Conservation (phyloP, 1,284 basidiomycete species). For the Fomitiporia mediterranea region DNA sequence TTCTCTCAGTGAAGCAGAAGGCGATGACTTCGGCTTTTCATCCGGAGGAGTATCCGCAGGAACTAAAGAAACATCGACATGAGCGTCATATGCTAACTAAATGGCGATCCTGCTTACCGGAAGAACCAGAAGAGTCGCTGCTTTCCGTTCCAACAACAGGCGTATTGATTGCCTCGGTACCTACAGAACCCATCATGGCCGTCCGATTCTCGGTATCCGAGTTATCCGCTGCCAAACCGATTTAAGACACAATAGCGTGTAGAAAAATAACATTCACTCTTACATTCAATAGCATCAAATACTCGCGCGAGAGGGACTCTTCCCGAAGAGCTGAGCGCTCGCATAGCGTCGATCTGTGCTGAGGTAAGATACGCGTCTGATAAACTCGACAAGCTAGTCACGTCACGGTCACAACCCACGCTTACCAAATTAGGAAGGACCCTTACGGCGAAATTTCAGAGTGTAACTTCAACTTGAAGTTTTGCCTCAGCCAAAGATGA, state of each 20-base stretch:
- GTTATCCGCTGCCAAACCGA: not conserved
- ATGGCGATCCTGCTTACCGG: not conserved
- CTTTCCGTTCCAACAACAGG: not conserved
- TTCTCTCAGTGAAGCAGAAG: not conserved
- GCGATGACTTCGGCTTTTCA: not conserved
- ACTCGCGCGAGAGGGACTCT: not conserved
- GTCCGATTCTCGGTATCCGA: conserved; percentile 5
- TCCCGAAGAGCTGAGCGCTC: conserved; percentile 8
- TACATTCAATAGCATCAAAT: conserved; percentile 5
- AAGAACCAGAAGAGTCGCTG: not conserved
- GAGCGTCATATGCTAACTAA: not conserved
- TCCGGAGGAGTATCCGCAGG: conserved; percentile 6
- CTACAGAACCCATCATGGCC: not conserved
- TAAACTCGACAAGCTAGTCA: too few species aligned
- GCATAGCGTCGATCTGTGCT: conserved; percentile 15
- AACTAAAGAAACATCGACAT: not conserved
- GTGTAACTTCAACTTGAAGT: too few species aligned
- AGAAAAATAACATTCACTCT: not conserved
- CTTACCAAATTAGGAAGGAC: too few species aligned
- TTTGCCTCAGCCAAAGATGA: too few species aligned
- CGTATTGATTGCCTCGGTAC: not conserved
- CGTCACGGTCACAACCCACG: too few species aligned
- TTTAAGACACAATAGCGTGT: not conserved
- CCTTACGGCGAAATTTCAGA: too few species aligned
- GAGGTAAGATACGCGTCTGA: too few species aligned